Percentiles rank a stretch among this genome's conserved stretches.
Evolutionary conservation across 495 filamentous ascomycete species (phyloP).

Genomic region (Podospora australis): DNA sequence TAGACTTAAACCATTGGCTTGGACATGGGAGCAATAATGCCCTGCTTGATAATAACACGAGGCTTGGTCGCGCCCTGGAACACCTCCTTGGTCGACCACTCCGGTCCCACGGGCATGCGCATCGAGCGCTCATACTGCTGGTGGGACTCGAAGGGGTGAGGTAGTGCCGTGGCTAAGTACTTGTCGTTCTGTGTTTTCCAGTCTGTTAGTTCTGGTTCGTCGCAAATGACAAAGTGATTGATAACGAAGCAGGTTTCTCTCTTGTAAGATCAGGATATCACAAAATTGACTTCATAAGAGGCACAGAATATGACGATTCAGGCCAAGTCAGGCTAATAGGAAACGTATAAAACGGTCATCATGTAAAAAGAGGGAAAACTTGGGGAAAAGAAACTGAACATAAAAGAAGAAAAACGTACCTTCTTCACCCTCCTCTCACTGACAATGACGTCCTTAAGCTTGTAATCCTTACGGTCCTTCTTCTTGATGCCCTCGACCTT

Average conservation of each 20-base stretch:
- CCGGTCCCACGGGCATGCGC: constrained; percentile 80
- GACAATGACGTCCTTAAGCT: constrained; percentile 78
- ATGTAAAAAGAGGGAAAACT: too few relatives aligned
- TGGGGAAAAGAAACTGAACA: too few relatives aligned
- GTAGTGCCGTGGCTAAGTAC: constrained; percentile 75
- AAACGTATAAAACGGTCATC: too few relatives aligned
- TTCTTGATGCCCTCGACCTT: constrained; percentile 75
- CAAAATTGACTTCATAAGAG: too few relatives aligned
- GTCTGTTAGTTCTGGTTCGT: constrained; percentile 22
- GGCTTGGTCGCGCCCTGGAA: constrained; percentile 90
- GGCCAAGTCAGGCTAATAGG: too few relatives aligned
- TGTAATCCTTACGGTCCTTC: constrained; percentile 69
- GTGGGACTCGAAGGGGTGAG: constrained; percentile 77
- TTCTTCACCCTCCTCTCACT: constrained; percentile 89
- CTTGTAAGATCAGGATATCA: too few relatives aligned
- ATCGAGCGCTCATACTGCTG: constrained; percentile 88
- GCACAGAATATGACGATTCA: too few relatives aligned
- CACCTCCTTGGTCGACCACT: constrained; percentile 90
- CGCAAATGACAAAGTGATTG: background rate
- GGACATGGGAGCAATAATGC: constrained; percentile 80
- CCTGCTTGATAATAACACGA: constrained; percentile 85
- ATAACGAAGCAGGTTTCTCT: background rate
- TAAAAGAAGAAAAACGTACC: constrained; percentile 45
- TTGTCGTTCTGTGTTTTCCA: constrained; percentile 70
- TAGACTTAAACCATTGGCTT: constrained; percentile 58